Evolutionary conservation across 208 protist species (phyloP).

Genomic region (Porcisia deanei): DNA sequence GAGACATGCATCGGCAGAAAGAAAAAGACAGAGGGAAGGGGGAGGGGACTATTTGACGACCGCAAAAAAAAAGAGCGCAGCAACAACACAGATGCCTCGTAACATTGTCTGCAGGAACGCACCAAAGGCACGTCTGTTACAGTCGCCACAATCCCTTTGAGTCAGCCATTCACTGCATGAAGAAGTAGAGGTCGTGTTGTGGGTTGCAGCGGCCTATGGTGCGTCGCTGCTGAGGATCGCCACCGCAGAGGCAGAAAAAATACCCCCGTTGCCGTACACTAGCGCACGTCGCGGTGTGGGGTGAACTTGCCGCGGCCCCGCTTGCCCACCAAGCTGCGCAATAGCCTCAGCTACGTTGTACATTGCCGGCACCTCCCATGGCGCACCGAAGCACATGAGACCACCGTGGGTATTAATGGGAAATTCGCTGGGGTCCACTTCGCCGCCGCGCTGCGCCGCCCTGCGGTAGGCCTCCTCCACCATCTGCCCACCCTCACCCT

Average conservation of each 20-base stretch:
- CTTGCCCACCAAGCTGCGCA: constrained; percentile 46
- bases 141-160: neutral
- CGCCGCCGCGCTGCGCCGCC: constrained; percentile 29
- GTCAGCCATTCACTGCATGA: neutral
- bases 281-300: constrained; percentile 60
- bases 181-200: neutral
- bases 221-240: constrained; percentile 71
- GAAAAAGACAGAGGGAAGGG: neutral
- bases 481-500: constrained; percentile 58
- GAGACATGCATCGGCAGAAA: neutral
- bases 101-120: neutral
- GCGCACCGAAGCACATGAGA: constrained; percentile 75
- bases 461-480: constrained; percentile 54
- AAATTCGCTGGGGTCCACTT: constrained; percentile 37
- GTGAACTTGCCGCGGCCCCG: constrained; percentile 51
- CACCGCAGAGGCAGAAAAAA: constrained; percentile 79
- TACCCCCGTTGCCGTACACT: constrained; percentile 90
- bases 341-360: constrained; percentile 77
- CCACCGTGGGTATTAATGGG: constrained; percentile 84
- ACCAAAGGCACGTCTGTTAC: neutral
- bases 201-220: constrained; percentile 1
- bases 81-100: neutral
- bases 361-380: constrained; percentile 81
- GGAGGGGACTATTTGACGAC: neutral
- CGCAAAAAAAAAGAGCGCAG: neutral